Conservation (phyloP, 1,139 yeast genomes). For the Saccharomyces hybrid region DNA sequence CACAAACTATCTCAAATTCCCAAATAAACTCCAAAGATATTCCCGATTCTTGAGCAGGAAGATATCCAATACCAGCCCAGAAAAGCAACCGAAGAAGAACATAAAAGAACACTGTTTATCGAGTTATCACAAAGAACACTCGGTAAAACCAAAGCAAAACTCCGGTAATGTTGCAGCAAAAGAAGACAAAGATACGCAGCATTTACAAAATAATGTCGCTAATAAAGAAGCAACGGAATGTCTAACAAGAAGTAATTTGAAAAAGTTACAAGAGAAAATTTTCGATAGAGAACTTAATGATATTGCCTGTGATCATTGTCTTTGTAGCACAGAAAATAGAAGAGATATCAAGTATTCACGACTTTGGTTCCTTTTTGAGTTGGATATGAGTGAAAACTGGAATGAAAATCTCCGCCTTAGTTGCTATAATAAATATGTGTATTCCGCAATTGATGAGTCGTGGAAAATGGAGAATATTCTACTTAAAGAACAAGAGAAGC, state of each 20-base stretch:
- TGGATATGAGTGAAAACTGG: conserved; percentile 23
- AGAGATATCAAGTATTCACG: conserved; percentile 11
- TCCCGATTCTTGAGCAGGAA: not conserved
- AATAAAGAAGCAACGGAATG: not conserved
- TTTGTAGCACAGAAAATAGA: conserved; percentile 16
- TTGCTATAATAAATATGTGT: conserved; percentile 24
- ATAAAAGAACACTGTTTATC: not conserved
- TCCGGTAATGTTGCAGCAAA: not conserved
- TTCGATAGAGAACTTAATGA: conserved; percentile 10
- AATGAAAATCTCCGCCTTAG: conserved; percentile 20
- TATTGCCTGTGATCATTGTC: conserved; percentile 14
- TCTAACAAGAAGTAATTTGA: conserved; percentile 14
- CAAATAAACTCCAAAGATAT: not conserved
- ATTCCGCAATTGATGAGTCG: conserved; percentile 14
- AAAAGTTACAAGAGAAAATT: conserved; percentile 15
- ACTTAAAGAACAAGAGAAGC: conserved; percentile 4
- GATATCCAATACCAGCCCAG: not conserved
- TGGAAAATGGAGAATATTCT: conserved; percentile 19
- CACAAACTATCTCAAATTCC: not conserved
- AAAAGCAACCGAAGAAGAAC: not conserved
- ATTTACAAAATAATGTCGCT: not conserved
- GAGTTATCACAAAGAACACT: not conserved
- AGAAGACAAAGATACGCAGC: not conserved
- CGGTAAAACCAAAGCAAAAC: not conserved
- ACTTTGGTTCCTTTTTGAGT: conserved; percentile 28